A percentile compares a stretch with the other conserved stretches of the same genome.
These are phyloP conservation scores for Aspergillus bertholletiae DNA, from an alignment of 495 filamentous ascomycete species.

Conservation along the genomic window DNA sequence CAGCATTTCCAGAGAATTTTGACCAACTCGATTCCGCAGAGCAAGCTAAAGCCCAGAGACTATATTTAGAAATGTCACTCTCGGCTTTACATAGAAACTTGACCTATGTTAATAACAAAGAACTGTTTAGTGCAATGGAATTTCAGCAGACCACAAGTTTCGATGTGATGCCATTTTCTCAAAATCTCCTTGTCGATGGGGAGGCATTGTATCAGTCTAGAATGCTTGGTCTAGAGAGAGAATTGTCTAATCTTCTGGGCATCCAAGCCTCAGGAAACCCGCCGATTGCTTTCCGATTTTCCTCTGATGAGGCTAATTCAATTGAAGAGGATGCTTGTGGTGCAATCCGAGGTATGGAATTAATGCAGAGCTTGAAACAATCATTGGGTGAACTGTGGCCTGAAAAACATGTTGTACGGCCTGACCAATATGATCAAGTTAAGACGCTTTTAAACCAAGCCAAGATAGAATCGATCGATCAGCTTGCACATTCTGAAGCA, in stretches of 20 bases:
- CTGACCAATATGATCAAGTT: slow-evolving; percentile 9
- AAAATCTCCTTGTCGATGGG: slow-evolving; percentile 23
- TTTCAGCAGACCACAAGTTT: slow-evolving; percentile 19
- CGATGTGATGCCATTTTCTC: slow-evolving; percentile 18
- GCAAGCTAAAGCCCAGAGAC: slow-evolving; percentile 15
- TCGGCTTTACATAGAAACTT: slow-evolving; percentile 14
- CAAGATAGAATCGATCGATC: slow-evolving; percentile 7
- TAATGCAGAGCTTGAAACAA: slow-evolving; percentile 19
- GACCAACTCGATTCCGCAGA: slow-evolving; percentile 15
- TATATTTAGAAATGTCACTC: slow-evolving; percentile 22
- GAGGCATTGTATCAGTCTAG: slow-evolving; percentile 22
- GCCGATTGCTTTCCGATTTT: slow-evolving; percentile 20
- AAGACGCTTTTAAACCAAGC: slow-evolving; percentile 9
- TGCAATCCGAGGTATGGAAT: slow-evolving; percentile 21
- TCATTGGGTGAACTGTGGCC: slow-evolving; percentile 20
- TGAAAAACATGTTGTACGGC: slow-evolving; percentile 16
- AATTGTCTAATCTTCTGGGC: slow-evolving; percentile 22
- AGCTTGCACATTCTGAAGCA: slow-evolving; percentile 4
- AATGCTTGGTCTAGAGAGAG: slow-evolving; percentile 17
- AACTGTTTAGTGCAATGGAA: slow-evolving; percentile 21
- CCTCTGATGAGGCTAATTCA: slow-evolving; percentile 13
- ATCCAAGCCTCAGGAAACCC: slow-evolving; percentile 20
- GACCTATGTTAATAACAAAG: slow-evolving; percentile 10
- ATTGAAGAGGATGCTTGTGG: slow-evolving; percentile 22
- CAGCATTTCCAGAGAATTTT: slow-evolving; percentile 16